Evolutionary conservation across 352 stramenopile species (phyloP), one percentile per base, ranked within the genome.

Genomic region (Globisporangium polare): DNA sequence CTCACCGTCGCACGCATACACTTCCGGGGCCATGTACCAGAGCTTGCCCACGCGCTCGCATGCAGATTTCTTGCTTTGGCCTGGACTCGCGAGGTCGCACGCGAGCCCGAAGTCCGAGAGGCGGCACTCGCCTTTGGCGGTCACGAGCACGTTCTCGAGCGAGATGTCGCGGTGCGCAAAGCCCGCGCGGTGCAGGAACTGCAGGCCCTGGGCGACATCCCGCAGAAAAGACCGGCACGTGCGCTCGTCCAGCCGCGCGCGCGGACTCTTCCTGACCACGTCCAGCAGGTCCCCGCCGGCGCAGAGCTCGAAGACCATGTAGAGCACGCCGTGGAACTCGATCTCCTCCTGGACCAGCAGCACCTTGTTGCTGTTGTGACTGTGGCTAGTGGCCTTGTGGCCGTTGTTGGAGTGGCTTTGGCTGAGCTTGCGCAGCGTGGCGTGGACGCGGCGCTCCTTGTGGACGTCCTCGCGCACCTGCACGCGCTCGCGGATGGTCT

Each of bases 11-110:
- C 58, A 72, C 49, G 71, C 72, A 46, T 73, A 86, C 18, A 87
- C 76, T 63, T 89, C 80, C 1, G 80, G 80, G 2, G 77, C 76
- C 74, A 89, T 89, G 71, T 89, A 89, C 72, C 75, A 86, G 12
- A 60, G 63, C 62, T 90, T 90, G 46, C 80, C 80, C 7, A 87
- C 75, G 29, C 76, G 66, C 33, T 58, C 35, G n/a, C 65, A 63
- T 8, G 62, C 58, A 17, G 73, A 33, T n/a, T 65, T 58, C 5
- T 67, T 71, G 47, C 45, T 62, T 7, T 27, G 73, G n/a, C 63
- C 15, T n/a, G 3, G 54, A 22, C 65, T 49, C 0, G 55, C 39
- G 17, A 52, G 18, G 41, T 60, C 54, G 26, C 54, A 63, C 57
- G 74, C 75, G 7, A 89, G 54, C 5, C 79, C 79, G 63, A 89